phyloP scores from a whole-genome alignment of 371 early-diverging fungal genomes.

The Choanephora cucurbitarum region DNA sequence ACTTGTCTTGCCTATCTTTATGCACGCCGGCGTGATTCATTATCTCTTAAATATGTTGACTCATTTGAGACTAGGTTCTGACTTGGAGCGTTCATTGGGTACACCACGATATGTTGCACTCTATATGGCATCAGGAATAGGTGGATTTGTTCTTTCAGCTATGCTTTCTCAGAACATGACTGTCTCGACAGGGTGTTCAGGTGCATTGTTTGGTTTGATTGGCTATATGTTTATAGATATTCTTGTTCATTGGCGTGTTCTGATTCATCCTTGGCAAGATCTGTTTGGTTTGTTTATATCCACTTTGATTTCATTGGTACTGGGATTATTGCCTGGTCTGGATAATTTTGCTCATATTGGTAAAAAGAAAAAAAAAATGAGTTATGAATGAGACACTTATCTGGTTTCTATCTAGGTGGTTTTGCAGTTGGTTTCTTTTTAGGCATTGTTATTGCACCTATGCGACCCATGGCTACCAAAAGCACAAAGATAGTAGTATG shows the following conservation, averaged over 20 bases:
- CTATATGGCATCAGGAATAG: conserved; percentile 77
- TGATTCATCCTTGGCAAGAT: conserved; percentile 68
- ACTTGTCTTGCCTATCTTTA: conserved; percentile 81
- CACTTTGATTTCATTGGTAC: conserved; percentile 63
- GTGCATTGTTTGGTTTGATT: conserved; percentile 82
- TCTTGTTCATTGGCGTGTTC: conserved; percentile 75
- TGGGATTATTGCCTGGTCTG: conserved; percentile 75
- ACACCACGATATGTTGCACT: conserved; percentile 71
- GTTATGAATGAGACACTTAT: no score
- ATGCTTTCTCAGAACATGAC: conserved; percentile 53
- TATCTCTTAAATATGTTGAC: conserved; percentile 74
- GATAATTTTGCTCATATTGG: conserved; percentile 81
- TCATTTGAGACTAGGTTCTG: conserved; percentile 70
- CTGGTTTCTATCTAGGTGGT: conserved; percentile 53
- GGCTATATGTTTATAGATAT: conserved; percentile 82
- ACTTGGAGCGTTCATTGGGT: conserved; percentile 79
- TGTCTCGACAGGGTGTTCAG: conserved; percentile 83
- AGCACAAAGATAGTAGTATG: conserved; percentile 39
- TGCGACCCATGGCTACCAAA: conserved; percentile 38
- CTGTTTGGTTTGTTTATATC: conserved; percentile 67
- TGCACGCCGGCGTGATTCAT: conserved; percentile 88
- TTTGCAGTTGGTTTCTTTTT: conserved; percentile 55
- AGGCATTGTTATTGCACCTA: conserved; percentile 54
- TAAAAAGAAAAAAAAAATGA: conserved; percentile 20
- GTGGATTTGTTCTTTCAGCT: conserved; percentile 82